Conservation (phyloP, 2,329 filamentous ascomycete species). For the Aspergillus sp. region DNA sequence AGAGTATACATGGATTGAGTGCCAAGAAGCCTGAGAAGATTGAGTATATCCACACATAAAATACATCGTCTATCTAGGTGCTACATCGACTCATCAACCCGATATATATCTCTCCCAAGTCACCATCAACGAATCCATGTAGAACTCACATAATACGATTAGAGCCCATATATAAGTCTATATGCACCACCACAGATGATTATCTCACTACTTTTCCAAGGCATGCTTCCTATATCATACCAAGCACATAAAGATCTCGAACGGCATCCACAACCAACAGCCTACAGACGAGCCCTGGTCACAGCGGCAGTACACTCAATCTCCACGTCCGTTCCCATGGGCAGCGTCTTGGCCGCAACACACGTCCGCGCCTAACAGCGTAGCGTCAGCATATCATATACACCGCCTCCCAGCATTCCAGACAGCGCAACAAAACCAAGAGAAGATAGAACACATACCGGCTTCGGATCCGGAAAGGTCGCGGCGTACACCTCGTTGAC, state of each 20-base stretch:
- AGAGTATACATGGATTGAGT: no score
- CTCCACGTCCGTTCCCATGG: constrained; percentile 52
- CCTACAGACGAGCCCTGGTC: constrained; percentile 20
- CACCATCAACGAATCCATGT: no score
- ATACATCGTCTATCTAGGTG: no score
- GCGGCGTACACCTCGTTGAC: constrained; percentile 73
- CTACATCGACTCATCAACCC: no score
- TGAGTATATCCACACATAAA: no score
- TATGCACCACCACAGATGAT: neutral
- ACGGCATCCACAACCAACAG: neutral
- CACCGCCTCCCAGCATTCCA: neutral
- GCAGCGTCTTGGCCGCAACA: constrained; percentile 52
- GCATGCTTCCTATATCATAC: no score
- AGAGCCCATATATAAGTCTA: neutral
- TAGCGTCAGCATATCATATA: neutral
- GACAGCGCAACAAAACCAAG: neutral
- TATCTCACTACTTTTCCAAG: no score
- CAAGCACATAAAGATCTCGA: no score
- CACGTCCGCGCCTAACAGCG: constrained; percentile 35
- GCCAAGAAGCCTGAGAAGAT: no score
- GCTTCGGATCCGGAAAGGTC: constrained; percentile 25
- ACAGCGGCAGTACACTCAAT: constrained; percentile 51
- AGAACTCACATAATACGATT: neutral
- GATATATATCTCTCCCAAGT: no score
- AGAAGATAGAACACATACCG: constrained; percentile 18